Evolutionary conservation across 169 alveolate genomes (phyloP), one percentile per base, ranked within the genome.

Genomic region (Cyclospora cayetanensis): DNA sequence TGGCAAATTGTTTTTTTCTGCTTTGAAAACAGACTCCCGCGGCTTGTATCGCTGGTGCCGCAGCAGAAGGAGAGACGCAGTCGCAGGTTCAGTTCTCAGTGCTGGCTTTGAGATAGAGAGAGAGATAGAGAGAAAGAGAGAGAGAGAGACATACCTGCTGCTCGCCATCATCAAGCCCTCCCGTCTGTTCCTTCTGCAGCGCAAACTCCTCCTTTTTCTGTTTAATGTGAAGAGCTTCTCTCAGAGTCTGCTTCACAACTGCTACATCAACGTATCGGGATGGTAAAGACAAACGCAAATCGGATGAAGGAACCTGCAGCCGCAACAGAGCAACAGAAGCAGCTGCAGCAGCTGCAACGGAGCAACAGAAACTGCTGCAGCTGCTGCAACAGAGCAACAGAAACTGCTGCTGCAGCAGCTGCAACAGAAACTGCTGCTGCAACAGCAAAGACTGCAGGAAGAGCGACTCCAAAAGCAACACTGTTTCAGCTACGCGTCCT

Each of bases 231-330:
- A 74, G 85, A n/a, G 85, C 63, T 1, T 41, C 25, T 12, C 39
- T 35, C 65, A 77, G 87, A 5, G 87, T 53, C 43, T 46, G n/a
- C 34, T 77, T 77, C 2, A 77, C 70, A 41, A 46, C 87, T 1
- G 87, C 87, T 0, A 77, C 87, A 46, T 77, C 87, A 4, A 77
- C 87, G 87, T 77, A 77, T 9, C 87, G 87, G 4, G 87, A 77
- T 27, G 70, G 43, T 18, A 46, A 2, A 46, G 68, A 37, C 66
- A 77, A 46, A 29, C 7, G 55, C 55, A 46, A 9, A 15, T 46
- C 55, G 15, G 55, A 46, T 46, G 55, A 46, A 46, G 22, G 15
- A 46, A 15, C 55, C 15, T 15, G 55, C 22, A 46, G 15, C 55
- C 55, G 15, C 22, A 7, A 9, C 22, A 15, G 22, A 46, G 55